phyloP scores from a whole-genome alignment of 2,329 filamentous ascomycete genomes.

The Hymenoscyphus linearis region DNA sequence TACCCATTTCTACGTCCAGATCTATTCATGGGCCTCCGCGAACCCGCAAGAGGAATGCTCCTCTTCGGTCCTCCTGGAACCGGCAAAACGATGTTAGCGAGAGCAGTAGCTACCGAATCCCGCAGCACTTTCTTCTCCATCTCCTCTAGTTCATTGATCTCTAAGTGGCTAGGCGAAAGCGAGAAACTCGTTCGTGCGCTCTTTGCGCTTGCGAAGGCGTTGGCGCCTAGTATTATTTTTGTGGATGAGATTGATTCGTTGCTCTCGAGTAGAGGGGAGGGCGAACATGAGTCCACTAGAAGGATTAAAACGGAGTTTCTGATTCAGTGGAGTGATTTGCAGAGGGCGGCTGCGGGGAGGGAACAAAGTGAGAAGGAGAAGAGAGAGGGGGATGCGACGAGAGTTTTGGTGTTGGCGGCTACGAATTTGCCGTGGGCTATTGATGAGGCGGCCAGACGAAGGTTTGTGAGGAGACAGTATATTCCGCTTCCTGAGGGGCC shows the following conservation, averaged over 20 bases:
- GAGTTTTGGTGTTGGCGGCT: slow-evolving; percentile 88
- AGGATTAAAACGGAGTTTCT: slow-evolving; percentile 97
- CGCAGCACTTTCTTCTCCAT: slow-evolving; percentile 96
- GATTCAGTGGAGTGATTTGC: slow-evolving; percentile 94
- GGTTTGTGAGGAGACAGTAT: slow-evolving; percentile 92
- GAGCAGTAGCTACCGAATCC: slow-evolving; percentile 91
- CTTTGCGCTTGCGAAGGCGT: slow-evolving; percentile 79
- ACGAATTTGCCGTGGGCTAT: slow-evolving; percentile 98
- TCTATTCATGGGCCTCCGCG: slow-evolving; percentile 89
- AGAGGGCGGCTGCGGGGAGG: slow-evolving; percentile 82
- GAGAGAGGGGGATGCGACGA: slow-evolving; percentile 72
- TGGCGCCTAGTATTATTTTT: slow-evolving; percentile 95
- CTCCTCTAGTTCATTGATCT: slow-evolving; percentile 87
- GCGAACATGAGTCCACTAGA: slow-evolving; percentile 87
- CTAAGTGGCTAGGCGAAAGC: slow-evolving; percentile 92
- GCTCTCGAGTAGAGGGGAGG: slow-evolving; percentile 75
- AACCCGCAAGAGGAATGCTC: slow-evolving; percentile 91
- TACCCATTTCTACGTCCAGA: slow-evolving; percentile 95
- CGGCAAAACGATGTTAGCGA: slow-evolving; percentile 95
- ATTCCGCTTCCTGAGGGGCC: slow-evolving; percentile 86
- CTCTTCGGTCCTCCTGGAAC: slow-evolving; percentile 97
- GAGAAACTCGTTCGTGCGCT: slow-evolving; percentile 93
- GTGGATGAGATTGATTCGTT: slow-evolving; percentile 97
- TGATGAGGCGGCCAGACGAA: slow-evolving; percentile 83
- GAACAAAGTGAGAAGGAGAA: slow-evolving; percentile 63